Conservation (phyloP, 495 filamentous ascomycete genomes). For the Staphylotrichum tortipilum region DNA sequence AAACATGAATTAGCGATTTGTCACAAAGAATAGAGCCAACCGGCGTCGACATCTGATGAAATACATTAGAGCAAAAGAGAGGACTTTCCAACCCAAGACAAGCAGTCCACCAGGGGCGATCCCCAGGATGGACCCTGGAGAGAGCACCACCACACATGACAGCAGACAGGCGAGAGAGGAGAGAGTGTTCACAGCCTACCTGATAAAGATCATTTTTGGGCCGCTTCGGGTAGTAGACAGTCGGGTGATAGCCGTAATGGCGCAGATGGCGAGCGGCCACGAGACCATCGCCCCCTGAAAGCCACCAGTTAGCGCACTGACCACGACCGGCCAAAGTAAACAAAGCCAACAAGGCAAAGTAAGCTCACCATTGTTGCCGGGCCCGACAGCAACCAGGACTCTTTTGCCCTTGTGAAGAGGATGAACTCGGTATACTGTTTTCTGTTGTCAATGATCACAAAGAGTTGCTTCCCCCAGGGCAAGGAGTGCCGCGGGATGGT, state of each 20-base stretch:
- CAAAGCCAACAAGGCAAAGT: background rate
- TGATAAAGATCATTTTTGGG: constrained; percentile 84
- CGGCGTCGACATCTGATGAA: too few species aligned
- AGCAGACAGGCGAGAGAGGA: background rate
- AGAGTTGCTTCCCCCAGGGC: too few species aligned
- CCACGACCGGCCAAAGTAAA: constrained; percentile 3
- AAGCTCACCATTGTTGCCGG: constrained; percentile 86
- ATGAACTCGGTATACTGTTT: constrained; percentile 71
- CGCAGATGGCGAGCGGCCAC: constrained; percentile 91
- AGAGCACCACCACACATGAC: background rate
- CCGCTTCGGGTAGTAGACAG: constrained; percentile 87
- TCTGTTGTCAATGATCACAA: constrained; percentile 1
- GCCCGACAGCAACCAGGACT: constrained; percentile 83
- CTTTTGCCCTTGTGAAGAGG: constrained; percentile 62
- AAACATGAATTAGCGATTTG: constrained; percentile 18
- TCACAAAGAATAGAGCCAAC: constrained; percentile 1
- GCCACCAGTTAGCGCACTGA: constrained; percentile 19
- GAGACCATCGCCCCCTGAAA: constrained; percentile 78
- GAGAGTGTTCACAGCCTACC: constrained; percentile 34
- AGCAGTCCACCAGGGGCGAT: too few species aligned
- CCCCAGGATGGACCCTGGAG: background rate
- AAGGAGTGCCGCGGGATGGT: too few species aligned
- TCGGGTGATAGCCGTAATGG: constrained; percentile 86
- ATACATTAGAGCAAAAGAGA: too few species aligned
- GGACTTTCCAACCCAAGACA: too few species aligned